Evolutionary conservation across 805 yeast genomes (phyloP).

Genomic region (Ogataea parapolymorpha): DNA sequence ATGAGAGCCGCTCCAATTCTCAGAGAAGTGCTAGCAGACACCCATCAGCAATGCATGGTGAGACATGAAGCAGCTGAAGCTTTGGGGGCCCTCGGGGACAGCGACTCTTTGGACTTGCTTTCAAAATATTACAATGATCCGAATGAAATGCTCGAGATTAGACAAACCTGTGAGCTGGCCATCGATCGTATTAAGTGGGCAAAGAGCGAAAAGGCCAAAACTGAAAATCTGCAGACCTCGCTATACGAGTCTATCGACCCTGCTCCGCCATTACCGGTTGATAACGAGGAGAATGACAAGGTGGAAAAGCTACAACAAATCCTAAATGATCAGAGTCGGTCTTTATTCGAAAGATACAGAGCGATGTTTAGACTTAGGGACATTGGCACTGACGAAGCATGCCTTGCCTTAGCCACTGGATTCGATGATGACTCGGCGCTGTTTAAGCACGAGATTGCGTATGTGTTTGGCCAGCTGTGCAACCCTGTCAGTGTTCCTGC

Average conservation of each 20-base stretch:
- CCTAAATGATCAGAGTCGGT: conserved; percentile 70
- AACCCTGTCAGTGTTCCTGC: conserved; percentile 91
- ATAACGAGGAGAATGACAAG: conserved; percentile 44
- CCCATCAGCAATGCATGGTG: conserved; percentile 85
- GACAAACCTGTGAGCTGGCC: conserved; percentile 97
- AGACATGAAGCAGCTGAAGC: conserved; percentile 99
- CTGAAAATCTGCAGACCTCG: conserved; percentile 70
- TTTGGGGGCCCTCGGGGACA: conserved; percentile 90
- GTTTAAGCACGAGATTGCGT: conserved; percentile 96
- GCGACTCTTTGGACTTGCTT: conserved; percentile 64
- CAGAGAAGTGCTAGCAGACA: conserved; percentile 63
- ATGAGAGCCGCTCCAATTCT: conserved; percentile 71
- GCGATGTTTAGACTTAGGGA: conserved; percentile 98
- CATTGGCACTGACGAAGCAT: conserved; percentile 89
- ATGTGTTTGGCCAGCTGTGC: conserved; percentile 95
- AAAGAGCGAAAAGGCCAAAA: conserved; percentile 58
- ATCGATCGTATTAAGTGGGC: conserved; percentile 95
- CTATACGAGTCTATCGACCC: conserved; percentile 91
- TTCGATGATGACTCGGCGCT: conserved; percentile 88
- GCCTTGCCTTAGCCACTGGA: conserved; percentile 86
- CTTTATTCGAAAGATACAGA: conserved; percentile 91
- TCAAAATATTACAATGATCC: conserved; percentile 73
- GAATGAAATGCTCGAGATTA: conserved; percentile 62
- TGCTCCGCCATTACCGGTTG: conserved; percentile 90
- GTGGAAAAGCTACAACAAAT: conserved; percentile 62